Evolutionary conservation across 768 basidiomycete genomes (phyloP).

Genomic region (Pisolithus tinctorius): DNA sequence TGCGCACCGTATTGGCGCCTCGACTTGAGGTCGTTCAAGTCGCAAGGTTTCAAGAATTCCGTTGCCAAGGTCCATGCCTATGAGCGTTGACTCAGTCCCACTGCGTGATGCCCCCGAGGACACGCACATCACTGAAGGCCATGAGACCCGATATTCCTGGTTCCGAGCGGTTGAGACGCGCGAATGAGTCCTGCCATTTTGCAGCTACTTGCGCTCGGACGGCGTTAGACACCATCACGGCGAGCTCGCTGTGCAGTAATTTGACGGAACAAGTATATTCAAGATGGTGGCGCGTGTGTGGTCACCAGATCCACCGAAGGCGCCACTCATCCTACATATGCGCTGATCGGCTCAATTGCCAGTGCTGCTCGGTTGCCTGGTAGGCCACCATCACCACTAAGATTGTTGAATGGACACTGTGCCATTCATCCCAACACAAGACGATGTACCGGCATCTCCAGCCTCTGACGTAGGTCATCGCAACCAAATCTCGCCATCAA

Average conservation of each 20-base stretch:
- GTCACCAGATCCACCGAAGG: too few relatives aligned
- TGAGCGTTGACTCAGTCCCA: slow-evolving; percentile 2
- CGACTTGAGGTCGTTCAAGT: slow-evolving; percentile 36
- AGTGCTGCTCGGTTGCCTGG: too few relatives aligned
- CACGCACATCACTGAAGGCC: slow-evolving; percentile 51
- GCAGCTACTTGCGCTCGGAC: slow-evolving; percentile 58
- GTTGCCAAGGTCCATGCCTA: slow-evolving; percentile 59
- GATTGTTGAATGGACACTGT: slow-evolving; percentile 7
- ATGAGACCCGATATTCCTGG: slow-evolving; percentile 61
- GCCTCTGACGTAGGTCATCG: background rate
- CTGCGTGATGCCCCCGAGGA: background rate
- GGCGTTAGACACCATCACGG: slow-evolving; percentile 51
- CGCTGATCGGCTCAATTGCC: too few relatives aligned
- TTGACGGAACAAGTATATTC: slow-evolving; percentile 5
- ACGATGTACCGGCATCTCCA: slow-evolving; percentile 8
- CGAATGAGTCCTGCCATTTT: slow-evolving; percentile 68
- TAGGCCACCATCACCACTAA: slow-evolving; percentile 5
- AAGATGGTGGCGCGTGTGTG: too few relatives aligned
- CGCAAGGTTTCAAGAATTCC: slow-evolving; percentile 48
- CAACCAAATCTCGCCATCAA: slow-evolving; percentile 3
- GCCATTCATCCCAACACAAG: slow-evolving; percentile 17
- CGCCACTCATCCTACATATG: too few relatives aligned
- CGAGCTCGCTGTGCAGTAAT: background rate
- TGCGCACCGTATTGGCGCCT: slow-evolving; percentile 23
- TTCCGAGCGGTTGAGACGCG: slow-evolving; percentile 51